Evolutionary conservation across 805 yeast genomes (phyloP), one percentile per base, ranked within the genome.

Genomic region (Candida khao-thaluensis): DNA sequence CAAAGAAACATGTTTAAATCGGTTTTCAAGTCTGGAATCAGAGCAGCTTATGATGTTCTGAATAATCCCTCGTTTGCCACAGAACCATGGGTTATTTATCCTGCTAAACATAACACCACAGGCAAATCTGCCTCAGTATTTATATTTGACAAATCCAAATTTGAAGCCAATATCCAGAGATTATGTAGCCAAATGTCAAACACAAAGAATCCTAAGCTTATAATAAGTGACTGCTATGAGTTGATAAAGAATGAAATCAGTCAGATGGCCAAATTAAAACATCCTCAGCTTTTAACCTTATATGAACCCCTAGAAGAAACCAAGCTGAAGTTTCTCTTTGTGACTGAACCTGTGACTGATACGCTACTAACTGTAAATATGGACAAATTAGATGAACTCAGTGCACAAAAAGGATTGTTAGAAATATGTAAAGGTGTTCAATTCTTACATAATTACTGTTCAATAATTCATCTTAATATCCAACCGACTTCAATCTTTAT

Each of bases 281-380:
- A 93, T 58, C 99, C 99, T 0, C 82, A 88, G 47, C 72, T 93
- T 18, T 63, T 93, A 32, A 81, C 89, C 1, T 71, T 93, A 2
- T 77, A 86, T 25, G 99, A 95, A 57, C 95, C 95, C 0, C 61
- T 90, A 45, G 98, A 93, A 59, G 95, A 89, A 49, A 85, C 91
- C 25, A 82, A 82, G 48, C 74, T 77, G 48, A 77, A 86, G 41
- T 73, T 90, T 48, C 56, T 83, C 39, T 91, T 93, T 65, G 99
- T 85, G 9, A 79, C 95, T 0, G 99, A 93, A 58, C 77, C 81
- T 23, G 81, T 93, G 5, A 70, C 74, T 0, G 76, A 76, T 3
- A 76, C 79, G 26, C 57, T 87, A 33, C 57, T 62, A 17, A 66
- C 79, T 0, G 38, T 58, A 1, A 50, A 54, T 36, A 47, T 52